phyloP scores from a whole-genome alignment of 805 yeast genomes.

The Kodamaea kaohsiungensis region DNA sequence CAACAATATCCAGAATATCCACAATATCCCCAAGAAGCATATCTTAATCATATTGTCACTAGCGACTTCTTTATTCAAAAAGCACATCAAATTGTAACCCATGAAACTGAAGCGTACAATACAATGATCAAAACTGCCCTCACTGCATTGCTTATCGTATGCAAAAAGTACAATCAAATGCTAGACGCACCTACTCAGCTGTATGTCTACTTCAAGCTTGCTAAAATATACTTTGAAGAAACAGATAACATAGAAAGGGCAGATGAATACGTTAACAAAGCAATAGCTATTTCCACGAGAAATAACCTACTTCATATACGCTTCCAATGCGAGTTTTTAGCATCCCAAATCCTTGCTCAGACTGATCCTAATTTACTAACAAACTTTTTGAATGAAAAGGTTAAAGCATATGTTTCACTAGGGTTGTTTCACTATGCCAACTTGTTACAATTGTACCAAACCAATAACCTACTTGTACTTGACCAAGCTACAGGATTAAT shows the following conservation, averaged over 20 bases:
- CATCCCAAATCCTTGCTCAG: constrained; percentile 36
- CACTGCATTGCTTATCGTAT: constrained; percentile 35
- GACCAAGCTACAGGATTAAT: constrained; percentile 27
- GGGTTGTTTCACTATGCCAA: constrained; percentile 18
- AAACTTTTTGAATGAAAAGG: constrained; percentile 30
- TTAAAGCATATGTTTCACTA: constrained; percentile 16
- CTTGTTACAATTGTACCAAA: constrained; percentile 33
- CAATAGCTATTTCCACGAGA: constrained; percentile 30
- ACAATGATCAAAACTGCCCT: constrained; percentile 36
- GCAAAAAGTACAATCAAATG: constrained; percentile 22
- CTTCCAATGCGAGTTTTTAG: constrained; percentile 37
- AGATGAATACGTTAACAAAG: constrained; percentile 35
- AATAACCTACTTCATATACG: constrained; percentile 23
- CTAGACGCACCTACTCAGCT: constrained; percentile 36
- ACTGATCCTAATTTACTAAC: constrained; percentile 25
- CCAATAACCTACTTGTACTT: constrained; percentile 28
- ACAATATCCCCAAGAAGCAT: background rate
- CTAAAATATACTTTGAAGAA: constrained; percentile 40
- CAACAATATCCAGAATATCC: background rate
- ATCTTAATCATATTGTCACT: constrained; percentile 16
- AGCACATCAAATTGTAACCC: constrained; percentile 20
- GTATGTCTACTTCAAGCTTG: constrained; percentile 34
- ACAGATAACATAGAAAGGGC: constrained; percentile 44
- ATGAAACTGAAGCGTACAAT: constrained; percentile 18
- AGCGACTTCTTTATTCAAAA: constrained; percentile 17